phyloP scores from a whole-genome alignment of 2,329 filamentous ascomycete species.

The Fusarium longipes region DNA sequence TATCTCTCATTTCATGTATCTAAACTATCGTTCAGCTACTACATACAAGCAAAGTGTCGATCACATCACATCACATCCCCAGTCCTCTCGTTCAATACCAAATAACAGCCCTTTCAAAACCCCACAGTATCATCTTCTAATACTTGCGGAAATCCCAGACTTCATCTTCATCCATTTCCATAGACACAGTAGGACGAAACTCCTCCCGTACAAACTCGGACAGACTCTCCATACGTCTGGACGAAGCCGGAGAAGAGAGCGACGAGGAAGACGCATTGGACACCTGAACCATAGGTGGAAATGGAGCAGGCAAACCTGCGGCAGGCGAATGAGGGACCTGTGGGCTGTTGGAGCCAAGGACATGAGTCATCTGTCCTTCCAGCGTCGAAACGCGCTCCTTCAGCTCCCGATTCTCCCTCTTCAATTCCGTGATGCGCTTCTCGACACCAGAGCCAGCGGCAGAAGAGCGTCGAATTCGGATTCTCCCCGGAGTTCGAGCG shows the following conservation, averaged over 20 bases:
- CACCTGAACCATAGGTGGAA: neutral
- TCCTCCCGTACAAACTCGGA: neutral
- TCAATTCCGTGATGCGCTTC: slow-evolving; percentile 21
- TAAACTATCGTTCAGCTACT: neutral
- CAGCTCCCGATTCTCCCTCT: slow-evolving; percentile 8
- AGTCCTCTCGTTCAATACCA: neutral
- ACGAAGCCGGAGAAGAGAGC: neutral
- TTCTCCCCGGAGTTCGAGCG: neutral
- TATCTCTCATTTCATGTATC: neutral
- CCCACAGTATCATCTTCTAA: neutral
- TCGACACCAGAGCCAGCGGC: neutral
- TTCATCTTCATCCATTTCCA: neutral
- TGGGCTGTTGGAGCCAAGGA: neutral
- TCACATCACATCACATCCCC: neutral
- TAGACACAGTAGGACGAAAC: slow-evolving; percentile 1
- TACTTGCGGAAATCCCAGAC: neutral
- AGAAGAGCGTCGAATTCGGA: neutral
- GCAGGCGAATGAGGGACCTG: neutral
- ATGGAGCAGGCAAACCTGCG: neutral
- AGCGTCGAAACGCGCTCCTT: slow-evolving; percentile 26
- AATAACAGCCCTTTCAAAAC: neutral
- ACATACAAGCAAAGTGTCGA: slow-evolving; percentile 13
- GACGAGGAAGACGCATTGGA: neutral
- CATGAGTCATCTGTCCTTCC: slow-evolving; percentile 19
- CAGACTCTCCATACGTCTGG: neutral